phyloP scores from a whole-genome alignment of 768 basidiomycete genomes.

The Pleurotus cornucopiae region DNA sequence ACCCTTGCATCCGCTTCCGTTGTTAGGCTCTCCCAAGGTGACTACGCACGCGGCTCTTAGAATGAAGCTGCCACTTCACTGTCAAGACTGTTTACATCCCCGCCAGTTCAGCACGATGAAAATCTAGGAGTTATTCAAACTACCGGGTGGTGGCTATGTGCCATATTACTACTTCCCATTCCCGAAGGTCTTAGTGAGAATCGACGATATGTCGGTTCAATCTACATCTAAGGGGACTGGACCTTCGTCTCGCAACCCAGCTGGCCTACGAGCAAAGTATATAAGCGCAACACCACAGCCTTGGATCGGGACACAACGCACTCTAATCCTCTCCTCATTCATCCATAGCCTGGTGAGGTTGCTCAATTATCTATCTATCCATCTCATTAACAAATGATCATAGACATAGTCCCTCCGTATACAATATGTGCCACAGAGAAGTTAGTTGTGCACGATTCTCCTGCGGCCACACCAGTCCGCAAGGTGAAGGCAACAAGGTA shows the following conservation, averaged over 20 bases:
- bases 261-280: not conserved
- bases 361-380: not conserved
- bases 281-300: not conserved
- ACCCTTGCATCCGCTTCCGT: not conserved
- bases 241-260: not conserved
- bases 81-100: slow-evolving; percentile 1
- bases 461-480: slow-evolving; percentile 13
- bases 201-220: slow-evolving; percentile 14
- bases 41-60: not conserved
- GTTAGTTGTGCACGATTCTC: slow-evolving; percentile 11
- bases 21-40: slow-evolving; percentile 1
- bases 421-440: slow-evolving; percentile 16
- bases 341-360: not conserved
- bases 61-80: slow-evolving; percentile 5
- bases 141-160: slow-evolving; percentile 5
- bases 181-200: not conserved
- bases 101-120: not conserved
- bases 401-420: not conserved
- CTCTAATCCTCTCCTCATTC: not conserved
- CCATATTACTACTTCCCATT: not conserved
- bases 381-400: not conserved
- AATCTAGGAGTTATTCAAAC: slow-evolving; percentile 1
- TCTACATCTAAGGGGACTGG: not conserved
- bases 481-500: slow-evolving; percentile 4
- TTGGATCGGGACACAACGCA: not conserved